Evolutionary conservation across 1,284 basidiomycete species (phyloP).

Genomic region (Butyriboletus appendiculatus): DNA sequence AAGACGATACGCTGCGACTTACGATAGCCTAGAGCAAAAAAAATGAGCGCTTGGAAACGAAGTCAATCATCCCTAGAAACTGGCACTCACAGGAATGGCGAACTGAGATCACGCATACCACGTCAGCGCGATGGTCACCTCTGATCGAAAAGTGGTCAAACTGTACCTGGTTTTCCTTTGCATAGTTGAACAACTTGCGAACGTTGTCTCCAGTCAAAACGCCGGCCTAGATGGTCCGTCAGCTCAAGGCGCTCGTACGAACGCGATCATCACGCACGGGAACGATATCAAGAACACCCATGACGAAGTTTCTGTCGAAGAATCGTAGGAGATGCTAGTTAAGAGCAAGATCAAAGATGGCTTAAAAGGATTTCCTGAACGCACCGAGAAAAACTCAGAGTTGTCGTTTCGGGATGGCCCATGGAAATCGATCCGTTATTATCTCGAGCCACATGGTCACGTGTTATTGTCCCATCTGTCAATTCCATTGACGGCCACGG

Average conservation of each 20-base stretch:
- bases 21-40: slow-evolving; percentile 54
- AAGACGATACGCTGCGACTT: slow-evolving; percentile 33
- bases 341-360: background rate
- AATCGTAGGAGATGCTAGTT: slow-evolving; percentile 15
- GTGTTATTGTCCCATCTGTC: slow-evolving; percentile 3
- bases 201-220: slow-evolving; percentile 75
- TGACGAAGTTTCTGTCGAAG: slow-evolving; percentile 19
- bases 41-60: background rate
- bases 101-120: slow-evolving; percentile 43
- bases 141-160: background rate
- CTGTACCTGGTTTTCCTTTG: slow-evolving; percentile 63
- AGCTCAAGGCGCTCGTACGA: slow-evolving; percentile 8
- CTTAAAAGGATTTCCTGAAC: slow-evolving; percentile 13
- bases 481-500: too few relatives aligned
- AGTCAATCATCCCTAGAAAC: background rate
- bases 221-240: slow-evolving; percentile 53
- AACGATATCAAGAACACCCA: slow-evolving; percentile 61
- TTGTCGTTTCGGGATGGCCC: background rate
- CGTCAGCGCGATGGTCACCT: background rate
- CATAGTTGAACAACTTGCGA: slow-evolving; percentile 74
- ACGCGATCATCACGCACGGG: slow-evolving; percentile 44
- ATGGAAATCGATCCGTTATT: slow-evolving; percentile 7
- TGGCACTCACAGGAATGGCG: slow-evolving; percentile 62
- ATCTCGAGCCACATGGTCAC: slow-evolving; percentile 12
- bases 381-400: slow-evolving; percentile 10